Base-by-base conservation (phyloP, 345 rosid genomes). In the Leavenworthia alabamica region DNA sequence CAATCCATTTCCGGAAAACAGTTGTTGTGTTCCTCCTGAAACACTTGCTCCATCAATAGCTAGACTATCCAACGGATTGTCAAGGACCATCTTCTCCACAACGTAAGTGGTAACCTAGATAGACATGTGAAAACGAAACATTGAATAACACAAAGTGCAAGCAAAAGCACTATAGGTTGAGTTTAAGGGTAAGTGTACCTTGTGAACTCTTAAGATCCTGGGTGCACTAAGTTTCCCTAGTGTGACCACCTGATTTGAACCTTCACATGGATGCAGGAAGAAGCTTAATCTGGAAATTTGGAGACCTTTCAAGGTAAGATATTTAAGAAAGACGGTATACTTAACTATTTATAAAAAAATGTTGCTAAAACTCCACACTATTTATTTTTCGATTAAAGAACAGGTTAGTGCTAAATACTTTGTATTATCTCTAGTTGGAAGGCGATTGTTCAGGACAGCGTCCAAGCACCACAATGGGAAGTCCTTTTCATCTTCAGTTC, bases 171-270 rank as follows among this genome's bases (percentile, higher is more conserved):
- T 23, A 17, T 8, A 58, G 17, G 37, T 50, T 58, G 10, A 43
- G 6, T 27, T 43, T 42, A 35, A 15, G 2, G 35, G 14, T 13
- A 43, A 28, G 46, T 78, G 76, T 71, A 94, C 99, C 84, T 94
- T 94, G 71, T 88, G 95, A 74, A 90, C 85, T 77, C 99, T 88
- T 82, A 94, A 75, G 78, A 94, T 94, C 44, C 99, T 81, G 45
- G 99, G 99, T 42, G 99, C 99, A 77, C 95, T 94, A 39, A 94
- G 80, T 74, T 94, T 94, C 77, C 99, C 99, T 67, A 88, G 95
- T 14, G 97, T 88, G 67, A 84, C 83, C 58, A 90, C 86, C 79
- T 88, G 96, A 54, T 85, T 39, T 12, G 96, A 84, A 42, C 96
- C 99, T 81, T 90, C 97, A 70, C 83, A 86, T 35, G 96, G 90